These are phyloP conservation scores for Xylariomycetidae sp. DNA, from an alignment of 2,329 filamentous ascomycete genomes.

Conservation along the genomic window DNA sequence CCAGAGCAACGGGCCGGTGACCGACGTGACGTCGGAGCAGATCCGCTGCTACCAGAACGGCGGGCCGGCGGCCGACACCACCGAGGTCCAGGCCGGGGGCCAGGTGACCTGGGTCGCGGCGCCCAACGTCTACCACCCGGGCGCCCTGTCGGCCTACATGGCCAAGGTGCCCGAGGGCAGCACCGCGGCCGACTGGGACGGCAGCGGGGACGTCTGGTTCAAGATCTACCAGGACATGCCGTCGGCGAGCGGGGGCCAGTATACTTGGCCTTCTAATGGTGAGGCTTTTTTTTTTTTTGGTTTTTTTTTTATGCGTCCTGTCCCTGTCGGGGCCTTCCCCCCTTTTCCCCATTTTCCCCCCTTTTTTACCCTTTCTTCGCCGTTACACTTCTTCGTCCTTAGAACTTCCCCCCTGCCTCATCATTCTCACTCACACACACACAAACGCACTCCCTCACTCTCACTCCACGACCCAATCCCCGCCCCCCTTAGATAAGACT, in stretches of 20 bases:
- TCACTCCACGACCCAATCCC: no score
- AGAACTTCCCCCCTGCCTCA: no score
- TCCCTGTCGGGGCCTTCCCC: no score
- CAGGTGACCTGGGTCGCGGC: slow-evolving; percentile 35
- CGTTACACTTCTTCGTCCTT: no score
- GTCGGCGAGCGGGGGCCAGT: slow-evolving; percentile 23
- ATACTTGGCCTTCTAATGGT: slow-evolving; percentile 35
- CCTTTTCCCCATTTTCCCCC: no score
- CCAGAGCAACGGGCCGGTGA: slow-evolving; percentile 45
- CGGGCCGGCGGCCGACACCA: slow-evolving; percentile 31
- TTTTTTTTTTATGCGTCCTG: neutral
- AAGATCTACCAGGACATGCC: slow-evolving; percentile 39
- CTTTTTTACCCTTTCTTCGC: no score
- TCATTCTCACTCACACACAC: no score
- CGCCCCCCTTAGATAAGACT: neutral
- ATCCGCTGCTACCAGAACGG: slow-evolving; percentile 54
- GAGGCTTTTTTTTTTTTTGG: slow-evolving; percentile 5
- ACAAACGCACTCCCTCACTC: no score
- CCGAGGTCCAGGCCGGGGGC: slow-evolving; percentile 33
- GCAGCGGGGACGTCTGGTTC: slow-evolving; percentile 36
- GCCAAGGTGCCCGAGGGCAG: slow-evolving; percentile 33
- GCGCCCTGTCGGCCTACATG: slow-evolving; percentile 36
- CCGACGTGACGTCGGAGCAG: slow-evolving; percentile 39
- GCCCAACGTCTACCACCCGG: slow-evolving; percentile 34
- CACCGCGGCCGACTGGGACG: slow-evolving; percentile 33